Base-by-base conservation (phyloP, 2,329 filamentous ascomycete genomes). In the Hymenoscyphus infarciens region DNA sequence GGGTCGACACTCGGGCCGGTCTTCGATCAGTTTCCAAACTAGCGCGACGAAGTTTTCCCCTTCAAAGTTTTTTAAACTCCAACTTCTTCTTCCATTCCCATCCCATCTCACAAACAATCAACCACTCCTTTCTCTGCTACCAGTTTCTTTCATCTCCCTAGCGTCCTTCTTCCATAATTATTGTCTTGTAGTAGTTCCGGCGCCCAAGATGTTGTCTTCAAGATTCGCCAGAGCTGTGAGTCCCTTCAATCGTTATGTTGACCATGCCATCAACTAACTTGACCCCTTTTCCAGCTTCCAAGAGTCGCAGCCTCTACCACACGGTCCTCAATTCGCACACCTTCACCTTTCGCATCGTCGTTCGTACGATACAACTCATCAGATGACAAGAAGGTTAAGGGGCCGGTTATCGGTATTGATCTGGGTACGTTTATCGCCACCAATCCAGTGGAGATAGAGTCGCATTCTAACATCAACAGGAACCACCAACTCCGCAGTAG, bases 381-480 rank as follows among this genome's bases (percentile, higher is more conserved):
- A 49, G 89, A 90, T 71, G 81, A 81, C 64, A 84, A 85, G 77
- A 97, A 97, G 87, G 91, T 98, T 66, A 91, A 94, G 82, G 95
- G 95, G 76, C 82, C 91, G 75, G 94, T 98, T 78, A 97, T 98
- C 75, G 95, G 95, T 88, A 97, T 98, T 77, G 94, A 98, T 85
- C 82, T 98, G 75, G 94, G 94, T 88, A 83, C 75, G 86, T 81
- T 38, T 54, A 22, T 56, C 52, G 22, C 29, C 53, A 25, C 57
- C 29, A 25, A 6, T 22, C n/a, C 25, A 25, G 3, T 22, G n/a
- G 11, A 2, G 19, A 49, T 19, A 49, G 11, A 56, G 63, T 66
- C 59, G 63, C 54, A 67, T 68, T 59, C 67, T 73, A 29, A 71
- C 55, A 67, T 64, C 29, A 38, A 57, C 49, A 89, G 86, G 87